Conservation (phyloP, 371 early-diverging fungal species). For the Rhizopus arrhizus region DNA sequence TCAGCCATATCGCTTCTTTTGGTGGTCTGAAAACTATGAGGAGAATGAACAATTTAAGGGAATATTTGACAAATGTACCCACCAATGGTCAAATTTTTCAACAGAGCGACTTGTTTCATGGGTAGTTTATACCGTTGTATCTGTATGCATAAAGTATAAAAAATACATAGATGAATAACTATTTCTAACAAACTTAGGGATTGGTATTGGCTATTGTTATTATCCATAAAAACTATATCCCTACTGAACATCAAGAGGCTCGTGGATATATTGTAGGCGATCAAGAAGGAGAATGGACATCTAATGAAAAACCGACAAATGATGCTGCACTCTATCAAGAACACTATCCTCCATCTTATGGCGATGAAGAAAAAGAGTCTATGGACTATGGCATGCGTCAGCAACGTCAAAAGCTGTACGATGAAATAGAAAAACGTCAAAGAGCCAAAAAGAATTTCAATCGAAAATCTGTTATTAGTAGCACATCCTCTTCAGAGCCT, state of each 20-base stretch:
- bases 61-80: slow-evolving; percentile 10
- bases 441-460: slow-evolving; percentile 17
- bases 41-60: slow-evolving; percentile 16
- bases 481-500: background rate
- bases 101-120: slow-evolving; percentile 26
- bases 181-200: background rate
- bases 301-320: slow-evolving; percentile 8
- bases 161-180: no score
- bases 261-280: slow-evolving; percentile 5
- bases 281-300: slow-evolving; percentile 16
- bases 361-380: background rate
- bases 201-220: slow-evolving; percentile 1
- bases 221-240: slow-evolving; percentile 7
- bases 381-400: slow-evolving; percentile 16
- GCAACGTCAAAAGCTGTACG: slow-evolving; percentile 30
- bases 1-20: slow-evolving; percentile 20
- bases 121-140: slow-evolving; percentile 16
- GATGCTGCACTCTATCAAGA: background rate
- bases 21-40: slow-evolving; percentile 24
- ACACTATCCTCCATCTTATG: background rate
- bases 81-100: slow-evolving; percentile 21
- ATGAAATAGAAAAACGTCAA: slow-evolving; percentile 32
- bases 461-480: slow-evolving; percentile 6
- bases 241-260: slow-evolving; percentile 1
- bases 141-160: slow-evolving; percentile 10